Evolutionary conservation across 2,329 filamentous ascomycete species (phyloP), one percentile per base, ranked within the genome.

Genomic region (Xylariaceae sp.): DNA sequence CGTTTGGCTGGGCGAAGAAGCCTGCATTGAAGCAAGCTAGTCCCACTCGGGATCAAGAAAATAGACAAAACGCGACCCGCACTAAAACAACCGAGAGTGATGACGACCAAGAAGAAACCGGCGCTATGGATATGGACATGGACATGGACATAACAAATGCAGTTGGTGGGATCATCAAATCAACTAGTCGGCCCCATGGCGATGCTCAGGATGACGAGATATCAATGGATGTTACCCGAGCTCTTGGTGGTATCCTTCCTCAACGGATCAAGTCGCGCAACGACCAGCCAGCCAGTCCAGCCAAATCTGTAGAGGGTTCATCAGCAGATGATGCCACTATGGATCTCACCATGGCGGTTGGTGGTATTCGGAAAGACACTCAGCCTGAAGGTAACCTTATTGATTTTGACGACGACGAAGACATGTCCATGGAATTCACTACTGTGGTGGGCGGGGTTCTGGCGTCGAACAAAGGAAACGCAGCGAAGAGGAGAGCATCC

Each of bases 201-300:
- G 50, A 78, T 49, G 68, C 79, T 20, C 70, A 75, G 4, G 79
- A 81, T 12, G 77, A 78, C 61, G 90, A 93, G 40, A 87, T 96
- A 80, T 95, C 91, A 20, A 97, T 98, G 93, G 93, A 98, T 65
- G 90, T 97, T 7, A 97, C 93, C 1, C 86, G 85, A 52, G 90
- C 86, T 7, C 79, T 96, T 50, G 93, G 93, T 7, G 84, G 88
- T 2, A 97, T 98, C 51, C 73, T 96, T 19, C 76, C 81, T 4
- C 79, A 76, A 46, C 67, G 52, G 67, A 64, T n/a, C 59, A 67
- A 56, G 47, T 62, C 19, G 50, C 65, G 51, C 62, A 61, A 40
- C 66, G 67, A 56, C 53, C 60, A 70, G 37, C 61, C 47, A 44
- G 58, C 32, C 7, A 64, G 52, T 26, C 52, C 55, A 7, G 64